These are phyloP conservation scores for Thelephora terrestris DNA, from an alignment of 1,284 basidiomycete species.

Conservation along the genomic window DNA sequence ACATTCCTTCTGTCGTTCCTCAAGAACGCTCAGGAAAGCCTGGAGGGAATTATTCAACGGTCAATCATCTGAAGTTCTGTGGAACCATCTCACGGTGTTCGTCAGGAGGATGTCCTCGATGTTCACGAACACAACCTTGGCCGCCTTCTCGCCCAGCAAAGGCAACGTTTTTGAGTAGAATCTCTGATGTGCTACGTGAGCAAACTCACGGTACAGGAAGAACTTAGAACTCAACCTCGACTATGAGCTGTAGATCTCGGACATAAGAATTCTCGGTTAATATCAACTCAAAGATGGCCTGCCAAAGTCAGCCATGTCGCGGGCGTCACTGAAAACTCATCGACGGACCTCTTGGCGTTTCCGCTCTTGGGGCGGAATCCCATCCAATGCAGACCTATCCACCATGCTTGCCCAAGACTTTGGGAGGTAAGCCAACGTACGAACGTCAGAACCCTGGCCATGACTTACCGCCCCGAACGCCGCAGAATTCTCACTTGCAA, in stretches of 20 bases:
- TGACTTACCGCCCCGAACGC: slow-evolving; percentile 58
- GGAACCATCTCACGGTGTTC: slow-evolving; percentile 54
- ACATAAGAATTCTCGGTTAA: slow-evolving; percentile 83
- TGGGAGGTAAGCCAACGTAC: slow-evolving; percentile 1
- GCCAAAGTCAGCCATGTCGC: background rate
- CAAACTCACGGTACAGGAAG: background rate
- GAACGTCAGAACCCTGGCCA: slow-evolving; percentile 6
- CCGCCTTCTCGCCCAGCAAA: slow-evolving; percentile 68
- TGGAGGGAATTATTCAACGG: slow-evolving; percentile 20
- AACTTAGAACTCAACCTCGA: slow-evolving; percentile 47
- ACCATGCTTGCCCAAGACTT: slow-evolving; percentile 89
- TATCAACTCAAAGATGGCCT: slow-evolving; percentile 89
- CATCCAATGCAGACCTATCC: slow-evolving; percentile 70
- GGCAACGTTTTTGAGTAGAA: slow-evolving; percentile 78
- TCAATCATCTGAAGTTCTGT: slow-evolving; percentile 5
- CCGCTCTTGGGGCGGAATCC: slow-evolving; percentile 67
- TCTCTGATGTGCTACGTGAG: slow-evolving; percentile 28
- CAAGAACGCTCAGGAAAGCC: slow-evolving; percentile 77
- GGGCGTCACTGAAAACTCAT: background rate
- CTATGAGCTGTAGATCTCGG: slow-evolving; percentile 80
- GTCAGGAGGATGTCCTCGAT: slow-evolving; percentile 84
- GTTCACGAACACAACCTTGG: slow-evolving; percentile 85
- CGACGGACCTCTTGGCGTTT: slow-evolving; percentile 72
- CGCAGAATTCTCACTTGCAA: slow-evolving; percentile 10
- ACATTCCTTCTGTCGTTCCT: slow-evolving; percentile 84